phyloP scores from a whole-genome alignment of 768 basidiomycete species.

The Xerocomellus intermedius region DNA sequence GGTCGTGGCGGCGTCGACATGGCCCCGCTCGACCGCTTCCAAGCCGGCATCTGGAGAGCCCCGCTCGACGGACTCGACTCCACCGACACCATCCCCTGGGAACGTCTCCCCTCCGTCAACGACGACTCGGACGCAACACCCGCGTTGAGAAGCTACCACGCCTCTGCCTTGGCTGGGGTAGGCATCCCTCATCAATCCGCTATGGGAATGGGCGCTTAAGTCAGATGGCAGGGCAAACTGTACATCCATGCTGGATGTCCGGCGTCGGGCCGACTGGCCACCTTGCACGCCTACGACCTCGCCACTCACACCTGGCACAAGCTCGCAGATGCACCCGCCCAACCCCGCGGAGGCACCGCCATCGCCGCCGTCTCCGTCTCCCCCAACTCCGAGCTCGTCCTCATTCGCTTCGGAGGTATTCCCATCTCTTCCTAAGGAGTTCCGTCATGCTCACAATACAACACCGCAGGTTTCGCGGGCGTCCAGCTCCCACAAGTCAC shows the following conservation, averaged over 20 bases:
- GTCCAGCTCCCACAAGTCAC: slow-evolving; percentile 32
- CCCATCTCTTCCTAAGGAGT: fast-evolving
- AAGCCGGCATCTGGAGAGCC: no score
- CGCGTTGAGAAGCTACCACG: slow-evolving; percentile 37
- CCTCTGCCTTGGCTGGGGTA: slow-evolving; percentile 26
- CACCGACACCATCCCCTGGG: slow-evolving; percentile 28
- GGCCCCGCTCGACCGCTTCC: slow-evolving; percentile 36
- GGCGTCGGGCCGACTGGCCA: slow-evolving; percentile 32
- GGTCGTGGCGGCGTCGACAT: slow-evolving; percentile 43
- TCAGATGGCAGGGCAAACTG: slow-evolving; percentile 24
- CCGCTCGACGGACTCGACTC: slow-evolving; percentile 7
- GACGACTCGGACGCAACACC: slow-evolving; percentile 32
- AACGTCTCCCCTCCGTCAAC: slow-evolving; percentile 24
- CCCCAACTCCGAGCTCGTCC: slow-evolving; percentile 17
- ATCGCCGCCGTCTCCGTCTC: slow-evolving; percentile 29
- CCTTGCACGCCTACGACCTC: slow-evolving; percentile 37
- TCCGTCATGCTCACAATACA: fast-evolving
- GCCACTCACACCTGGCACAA: slow-evolving; percentile 28
- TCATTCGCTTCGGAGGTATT: slow-evolving; percentile 39
- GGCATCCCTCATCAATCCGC: no score
- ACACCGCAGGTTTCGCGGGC: slow-evolving; percentile 34
- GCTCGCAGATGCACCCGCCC: slow-evolving; percentile 38
- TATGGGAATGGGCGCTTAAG: not conserved
- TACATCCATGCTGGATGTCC: slow-evolving; percentile 45
- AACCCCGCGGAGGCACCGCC: slow-evolving; percentile 41